Evolutionary conservation across 73 alveolate species (phyloP).

Genomic region (Effrenium voratum): DNA sequence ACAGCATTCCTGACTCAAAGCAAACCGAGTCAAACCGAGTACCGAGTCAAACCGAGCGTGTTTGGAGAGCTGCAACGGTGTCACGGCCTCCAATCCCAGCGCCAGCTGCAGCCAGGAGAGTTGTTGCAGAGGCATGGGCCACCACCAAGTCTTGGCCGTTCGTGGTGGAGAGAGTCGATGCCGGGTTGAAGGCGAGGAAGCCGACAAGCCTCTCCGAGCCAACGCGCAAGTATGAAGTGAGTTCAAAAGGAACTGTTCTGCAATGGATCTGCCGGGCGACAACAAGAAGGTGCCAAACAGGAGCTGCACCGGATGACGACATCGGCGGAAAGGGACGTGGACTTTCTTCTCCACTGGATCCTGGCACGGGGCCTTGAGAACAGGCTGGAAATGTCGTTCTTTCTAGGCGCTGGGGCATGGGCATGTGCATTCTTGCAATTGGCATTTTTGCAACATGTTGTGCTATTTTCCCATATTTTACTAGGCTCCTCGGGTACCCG

Average conservation of each 20-base stretch:
- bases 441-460: too few relatives aligned
- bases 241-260: background rate
- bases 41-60: background rate
- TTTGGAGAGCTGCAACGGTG: background rate
- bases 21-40: background rate
- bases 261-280: background rate
- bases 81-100: constrained; percentile 64
- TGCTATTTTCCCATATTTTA: background rate
- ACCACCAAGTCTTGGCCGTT: constrained; percentile 36
- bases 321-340: constrained; percentile 53
- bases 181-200: constrained; percentile 86
- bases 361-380: background rate
- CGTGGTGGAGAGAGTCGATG: constrained; percentile 73
- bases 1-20: constrained; percentile 29
- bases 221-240: background rate
- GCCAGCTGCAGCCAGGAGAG: constrained; percentile 76
- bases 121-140: constrained; percentile 74
- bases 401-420: too few relatives aligned
- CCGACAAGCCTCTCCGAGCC: constrained; percentile 52
- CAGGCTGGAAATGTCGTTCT: too few relatives aligned
- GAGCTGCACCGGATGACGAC: constrained; percentile 90
- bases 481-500: constrained; percentile 56
- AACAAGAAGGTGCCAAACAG: constrained; percentile 79
- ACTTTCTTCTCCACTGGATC: constrained; percentile 87
- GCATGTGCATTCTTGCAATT: too few relatives aligned